Percentiles rank a stretch among this genome's conserved stretches.
phyloP scores from a whole-genome alignment of 257 asterid genomes.

The Datura wrightii region DNA sequence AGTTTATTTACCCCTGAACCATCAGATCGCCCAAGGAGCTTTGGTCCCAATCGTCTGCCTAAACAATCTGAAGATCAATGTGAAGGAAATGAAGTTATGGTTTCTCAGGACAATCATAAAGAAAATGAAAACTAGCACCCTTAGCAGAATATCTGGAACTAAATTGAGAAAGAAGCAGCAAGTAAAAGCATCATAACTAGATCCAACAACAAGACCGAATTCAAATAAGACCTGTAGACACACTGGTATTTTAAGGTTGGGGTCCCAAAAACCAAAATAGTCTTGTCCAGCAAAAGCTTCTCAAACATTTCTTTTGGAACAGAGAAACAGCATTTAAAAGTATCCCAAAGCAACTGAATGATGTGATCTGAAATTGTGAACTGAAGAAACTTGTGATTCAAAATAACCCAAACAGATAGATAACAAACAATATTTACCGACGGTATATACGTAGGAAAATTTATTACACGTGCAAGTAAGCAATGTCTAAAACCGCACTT shows the following conservation, averaged over 20 bases:
- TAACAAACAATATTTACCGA: background rate
- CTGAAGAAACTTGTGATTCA: slow-evolving; percentile 4
- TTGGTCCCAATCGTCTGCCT: slow-evolving; percentile 96
- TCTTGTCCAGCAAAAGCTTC: slow-evolving; percentile 18
- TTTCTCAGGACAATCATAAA: slow-evolving; percentile 17
- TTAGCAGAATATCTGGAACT: background rate
- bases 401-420: background rate
- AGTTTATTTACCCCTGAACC: slow-evolving; percentile 87
- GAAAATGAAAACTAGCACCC: slow-evolving; percentile 25
- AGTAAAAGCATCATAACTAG: slow-evolving; percentile 15
- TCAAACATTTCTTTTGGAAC: background rate
- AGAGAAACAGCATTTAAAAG: slow-evolving; percentile 1
- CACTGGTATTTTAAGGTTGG: background rate
- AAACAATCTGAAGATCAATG: slow-evolving; percentile 74
- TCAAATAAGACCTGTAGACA: background rate
- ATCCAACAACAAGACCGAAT: background rate
- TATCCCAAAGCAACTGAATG: slow-evolving; percentile 1
- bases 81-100: slow-evolving; percentile 27
- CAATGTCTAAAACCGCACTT: background rate
- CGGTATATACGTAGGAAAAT: background rate
- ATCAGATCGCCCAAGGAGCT: slow-evolving; percentile 86
- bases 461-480: background rate
- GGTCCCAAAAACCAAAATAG: slow-evolving; percentile 9
- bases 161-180: slow-evolving; percentile 25
- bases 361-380: background rate